phyloP scores from a whole-genome alignment of 1,284 basidiomycete genomes.

The Ceratobasidium theobromae region DNA sequence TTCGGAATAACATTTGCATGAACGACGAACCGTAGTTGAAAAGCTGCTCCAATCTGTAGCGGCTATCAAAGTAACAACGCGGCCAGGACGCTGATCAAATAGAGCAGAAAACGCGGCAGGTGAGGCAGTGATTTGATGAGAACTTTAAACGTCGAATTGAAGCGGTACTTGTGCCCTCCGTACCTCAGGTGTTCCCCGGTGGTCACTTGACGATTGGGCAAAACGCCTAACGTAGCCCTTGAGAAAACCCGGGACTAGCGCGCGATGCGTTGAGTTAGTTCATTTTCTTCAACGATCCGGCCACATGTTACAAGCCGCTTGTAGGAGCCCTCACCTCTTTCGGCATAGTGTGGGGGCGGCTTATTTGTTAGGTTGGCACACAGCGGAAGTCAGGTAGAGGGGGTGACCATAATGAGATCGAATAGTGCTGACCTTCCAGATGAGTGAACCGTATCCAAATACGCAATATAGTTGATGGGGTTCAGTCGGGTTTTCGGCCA shows the following conservation, averaged over 20 bases:
- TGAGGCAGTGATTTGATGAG: constrained; percentile 2
- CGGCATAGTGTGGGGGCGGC: constrained; percentile 23
- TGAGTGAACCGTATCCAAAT: constrained; percentile 80
- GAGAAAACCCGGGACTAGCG: constrained; percentile 71
- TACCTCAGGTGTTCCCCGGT: constrained; percentile 79
- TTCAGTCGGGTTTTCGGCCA: not conserved
- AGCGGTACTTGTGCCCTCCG: constrained; percentile 22
- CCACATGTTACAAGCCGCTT: not conserved
- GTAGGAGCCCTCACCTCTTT: constrained; percentile 1
- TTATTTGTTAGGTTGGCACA: constrained; percentile 8
- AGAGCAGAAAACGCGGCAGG: not conserved
- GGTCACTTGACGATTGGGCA: constrained; percentile 84
- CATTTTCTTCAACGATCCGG: constrained; percentile 12
- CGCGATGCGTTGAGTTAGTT: constrained; percentile 2
- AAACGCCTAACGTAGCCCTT: constrained; percentile 86
- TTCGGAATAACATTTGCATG: constrained; percentile 6
- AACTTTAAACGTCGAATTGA: constrained; percentile 24
- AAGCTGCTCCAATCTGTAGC: constrained; percentile 79
- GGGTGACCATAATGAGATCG: constrained; percentile 9
- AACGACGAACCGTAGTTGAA: constrained; percentile 56
- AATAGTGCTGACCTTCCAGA: constrained; percentile 62
- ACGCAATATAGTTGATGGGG: constrained; percentile 53
- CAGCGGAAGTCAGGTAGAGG: constrained; percentile 19
- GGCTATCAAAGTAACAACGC: constrained; percentile 87
- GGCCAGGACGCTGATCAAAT: constrained; percentile 61